phyloP scores from a whole-genome alignment of 139 green algal genomes.

The Desmodesmus armatus region DNA sequence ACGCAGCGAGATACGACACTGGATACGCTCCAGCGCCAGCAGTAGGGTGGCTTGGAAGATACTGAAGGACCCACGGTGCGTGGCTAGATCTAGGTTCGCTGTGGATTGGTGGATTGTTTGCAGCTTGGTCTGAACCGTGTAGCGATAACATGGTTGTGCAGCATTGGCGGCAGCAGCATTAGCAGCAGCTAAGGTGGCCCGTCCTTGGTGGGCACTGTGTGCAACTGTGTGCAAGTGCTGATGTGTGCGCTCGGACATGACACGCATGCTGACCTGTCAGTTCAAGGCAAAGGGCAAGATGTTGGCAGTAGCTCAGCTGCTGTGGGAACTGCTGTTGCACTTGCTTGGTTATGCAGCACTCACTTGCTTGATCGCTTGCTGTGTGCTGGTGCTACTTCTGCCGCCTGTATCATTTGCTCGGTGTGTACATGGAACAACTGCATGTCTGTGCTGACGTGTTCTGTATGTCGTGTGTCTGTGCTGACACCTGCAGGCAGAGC shows the following conservation, averaged over 20 bases:
- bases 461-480: not conserved
- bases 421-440: not conserved
- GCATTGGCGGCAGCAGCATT: not conserved
- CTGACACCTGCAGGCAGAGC: conserved; percentile 10
- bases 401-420: not conserved
- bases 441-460: not conserved
- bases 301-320: not conserved
- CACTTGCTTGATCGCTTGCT: not conserved
- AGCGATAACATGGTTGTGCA: not conserved
- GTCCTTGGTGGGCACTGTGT: not conserved
- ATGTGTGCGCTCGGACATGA: not conserved
- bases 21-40: conserved; percentile 17
- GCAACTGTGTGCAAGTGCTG: not conserved
- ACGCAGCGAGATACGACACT: conserved; percentile 38
- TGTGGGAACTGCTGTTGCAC: not conserved
- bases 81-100: not conserved
- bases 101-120: not conserved
- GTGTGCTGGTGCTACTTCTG: not conserved
- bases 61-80: conserved; percentile 33
- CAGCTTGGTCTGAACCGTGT: too few species aligned
- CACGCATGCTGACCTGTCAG: too few species aligned
- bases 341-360: not conserved
- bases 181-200: not conserved
- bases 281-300: too few species aligned
- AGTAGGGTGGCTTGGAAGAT: conserved; percentile 27